These are phyloP conservation scores for Amanita exitialis DNA, from an alignment of 768 basidiomycete species.

Conservation along the genomic window DNA sequence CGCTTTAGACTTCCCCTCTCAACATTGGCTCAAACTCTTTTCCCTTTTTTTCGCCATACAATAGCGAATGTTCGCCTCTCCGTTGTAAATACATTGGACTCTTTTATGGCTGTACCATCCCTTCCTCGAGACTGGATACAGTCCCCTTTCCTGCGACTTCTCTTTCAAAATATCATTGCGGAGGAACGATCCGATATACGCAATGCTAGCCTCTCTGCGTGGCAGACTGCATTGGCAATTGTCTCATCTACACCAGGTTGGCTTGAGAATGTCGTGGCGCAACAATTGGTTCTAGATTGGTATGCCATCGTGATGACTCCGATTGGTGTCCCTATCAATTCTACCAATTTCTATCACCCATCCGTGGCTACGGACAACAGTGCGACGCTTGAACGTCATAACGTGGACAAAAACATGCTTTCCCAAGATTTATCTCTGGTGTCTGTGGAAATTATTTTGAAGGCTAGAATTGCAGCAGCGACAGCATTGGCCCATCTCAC, in stretches of 20 bases:
- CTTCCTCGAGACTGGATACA: slow-evolving; percentile 78
- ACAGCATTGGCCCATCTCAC: slow-evolving; percentile 68
- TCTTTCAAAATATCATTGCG: slow-evolving; percentile 90
- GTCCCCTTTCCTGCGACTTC: slow-evolving; percentile 64
- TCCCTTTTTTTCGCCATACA: slow-evolving; percentile 96
- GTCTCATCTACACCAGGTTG: slow-evolving; percentile 33
- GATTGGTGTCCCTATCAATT: slow-evolving; percentile 68
- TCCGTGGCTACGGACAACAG: slow-evolving; percentile 36
- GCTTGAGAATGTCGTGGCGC: slow-evolving; percentile 44
- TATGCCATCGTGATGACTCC: slow-evolving; percentile 86
- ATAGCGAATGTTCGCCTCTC: slow-evolving; percentile 89
- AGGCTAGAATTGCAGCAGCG: slow-evolving; percentile 71
- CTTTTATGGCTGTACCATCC: slow-evolving; percentile 72
- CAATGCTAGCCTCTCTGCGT: slow-evolving; percentile 57
- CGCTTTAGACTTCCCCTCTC: slow-evolving; percentile 60
- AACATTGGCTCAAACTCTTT: slow-evolving; percentile 78
- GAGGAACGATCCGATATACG: slow-evolving; percentile 88
- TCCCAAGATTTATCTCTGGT: slow-evolving; percentile 83
- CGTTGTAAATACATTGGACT: slow-evolving; percentile 80
- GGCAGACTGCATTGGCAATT: slow-evolving; percentile 60
- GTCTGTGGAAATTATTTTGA: slow-evolving; percentile 61
- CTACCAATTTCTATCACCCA: slow-evolving; percentile 58
- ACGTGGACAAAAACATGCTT: slow-evolving; percentile 95
- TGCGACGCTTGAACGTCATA: slow-evolving; percentile 60
- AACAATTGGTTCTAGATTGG: slow-evolving; percentile 69